phyloP scores from a whole-genome alignment of 2,329 filamentous ascomycete genomes.

The Neoascochyta sp. region DNA sequence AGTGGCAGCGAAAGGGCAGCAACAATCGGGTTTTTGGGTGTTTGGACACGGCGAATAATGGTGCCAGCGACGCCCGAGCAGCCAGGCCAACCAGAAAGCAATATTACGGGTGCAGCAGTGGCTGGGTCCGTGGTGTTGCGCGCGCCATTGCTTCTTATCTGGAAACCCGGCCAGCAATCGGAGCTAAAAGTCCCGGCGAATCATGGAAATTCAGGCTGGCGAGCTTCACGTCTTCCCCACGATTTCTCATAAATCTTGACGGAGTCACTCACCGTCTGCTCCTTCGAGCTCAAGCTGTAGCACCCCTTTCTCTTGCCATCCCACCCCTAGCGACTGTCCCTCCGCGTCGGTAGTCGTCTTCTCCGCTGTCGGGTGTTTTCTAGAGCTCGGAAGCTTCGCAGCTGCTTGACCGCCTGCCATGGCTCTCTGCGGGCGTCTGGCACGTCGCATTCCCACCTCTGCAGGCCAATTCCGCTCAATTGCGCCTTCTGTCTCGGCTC shows the following conservation, averaged over 20 bases:
- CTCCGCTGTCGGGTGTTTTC: constrained; percentile 12
- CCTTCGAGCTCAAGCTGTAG: constrained; percentile 28
- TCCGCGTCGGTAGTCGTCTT: constrained; percentile 16
- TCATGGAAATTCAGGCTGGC: constrained; percentile 34
- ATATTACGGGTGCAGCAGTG: no score
- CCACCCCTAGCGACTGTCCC: constrained; percentile 16
- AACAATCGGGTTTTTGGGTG: no score
- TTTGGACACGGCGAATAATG: no score
- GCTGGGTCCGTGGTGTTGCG: no score
- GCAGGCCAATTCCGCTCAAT: constrained; percentile 32
- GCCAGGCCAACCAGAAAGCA: no score
- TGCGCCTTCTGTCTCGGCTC: constrained; percentile 26
- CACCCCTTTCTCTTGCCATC: constrained; percentile 29
- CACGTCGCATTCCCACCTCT: constrained; percentile 39
- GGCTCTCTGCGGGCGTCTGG: constrained; percentile 43
- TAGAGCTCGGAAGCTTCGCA: constrained; percentile 32
- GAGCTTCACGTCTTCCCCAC: constrained; percentile 33
- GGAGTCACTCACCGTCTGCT: constrained; percentile 27
- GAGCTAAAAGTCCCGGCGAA: constrained; percentile 24
- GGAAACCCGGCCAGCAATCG: constrained; percentile 20
- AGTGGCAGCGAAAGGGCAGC: no score
- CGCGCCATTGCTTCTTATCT: no score
- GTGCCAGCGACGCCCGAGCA: no score
- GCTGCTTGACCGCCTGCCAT: constrained; percentile 35
- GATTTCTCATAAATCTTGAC: constrained; percentile 25